Evolutionary conservation across 305 asterid genomes (phyloP).

Genomic region (Fraxinus sp.): DNA sequence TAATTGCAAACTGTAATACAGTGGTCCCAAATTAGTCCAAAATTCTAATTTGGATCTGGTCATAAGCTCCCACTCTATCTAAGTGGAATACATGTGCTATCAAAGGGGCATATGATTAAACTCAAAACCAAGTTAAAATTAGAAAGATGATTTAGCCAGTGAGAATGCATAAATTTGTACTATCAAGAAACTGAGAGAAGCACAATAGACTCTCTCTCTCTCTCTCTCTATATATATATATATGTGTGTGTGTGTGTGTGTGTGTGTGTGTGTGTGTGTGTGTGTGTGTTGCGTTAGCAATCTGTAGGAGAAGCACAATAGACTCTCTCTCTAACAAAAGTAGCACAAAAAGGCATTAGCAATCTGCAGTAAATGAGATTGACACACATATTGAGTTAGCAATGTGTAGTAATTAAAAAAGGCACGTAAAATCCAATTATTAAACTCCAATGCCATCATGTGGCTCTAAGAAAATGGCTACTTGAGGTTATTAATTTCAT

Average conservation of each 20-base stretch:
- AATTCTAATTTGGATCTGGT: not conserved
- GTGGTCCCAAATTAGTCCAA: not conserved
- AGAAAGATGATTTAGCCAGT: not conserved
- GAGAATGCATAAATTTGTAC: not conserved
- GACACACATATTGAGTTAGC: not conserved
- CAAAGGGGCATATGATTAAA: not conserved
- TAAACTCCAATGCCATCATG: not conserved
- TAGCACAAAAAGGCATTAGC: not conserved
- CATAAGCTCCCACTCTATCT: not conserved
- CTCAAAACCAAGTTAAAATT: not conserved
- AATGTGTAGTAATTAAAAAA: not conserved
- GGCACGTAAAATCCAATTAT: not conserved
- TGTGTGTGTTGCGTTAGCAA: not conserved
- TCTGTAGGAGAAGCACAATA: too few species aligned
- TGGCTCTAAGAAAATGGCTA: conserved; percentile 3
- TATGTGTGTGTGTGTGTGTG: too few species aligned
- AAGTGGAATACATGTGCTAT: not conserved
- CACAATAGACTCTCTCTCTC: not conserved
- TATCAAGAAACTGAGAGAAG: not conserved
- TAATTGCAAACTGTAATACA: not conserved
- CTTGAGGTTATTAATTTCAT: not conserved
- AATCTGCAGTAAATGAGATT: not conserved
- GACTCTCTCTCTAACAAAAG: not conserved
- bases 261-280: too few species aligned
- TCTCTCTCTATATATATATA: too few species aligned